Percentiles rank a stretch among this genome's conserved stretches.
These are phyloP conservation scores for Penicillium simplicissimum DNA, from an alignment of 495 filamentous ascomycete species.

Conservation along the genomic window DNA sequence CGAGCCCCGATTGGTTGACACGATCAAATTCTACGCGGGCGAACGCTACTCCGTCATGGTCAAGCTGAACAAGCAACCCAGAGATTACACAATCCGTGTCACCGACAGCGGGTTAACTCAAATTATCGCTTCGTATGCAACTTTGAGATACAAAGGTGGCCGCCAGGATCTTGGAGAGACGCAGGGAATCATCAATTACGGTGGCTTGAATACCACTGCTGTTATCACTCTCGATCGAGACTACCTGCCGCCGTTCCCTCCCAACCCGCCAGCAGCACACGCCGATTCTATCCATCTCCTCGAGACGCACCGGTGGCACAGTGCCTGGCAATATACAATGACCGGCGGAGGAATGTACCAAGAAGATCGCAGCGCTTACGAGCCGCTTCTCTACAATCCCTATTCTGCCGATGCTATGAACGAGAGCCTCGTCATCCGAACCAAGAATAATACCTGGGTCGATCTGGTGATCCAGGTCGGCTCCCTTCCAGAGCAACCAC, in stretches of 20 bases:
- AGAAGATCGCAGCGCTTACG: background rate
- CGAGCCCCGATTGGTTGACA: slow-evolving; percentile 34
- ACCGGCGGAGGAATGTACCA: background rate
- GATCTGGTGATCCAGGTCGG: slow-evolving; percentile 48
- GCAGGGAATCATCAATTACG: background rate
- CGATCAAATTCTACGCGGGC: slow-evolving; percentile 32
- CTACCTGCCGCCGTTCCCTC: background rate
- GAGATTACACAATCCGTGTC: slow-evolving; percentile 36
- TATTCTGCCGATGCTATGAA: slow-evolving; percentile 19
- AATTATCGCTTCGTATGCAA: background rate
- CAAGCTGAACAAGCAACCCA: slow-evolving; percentile 35
- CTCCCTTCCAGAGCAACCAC: slow-evolving; percentile 26
- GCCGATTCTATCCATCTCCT: background rate
- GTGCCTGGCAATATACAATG: background rate
- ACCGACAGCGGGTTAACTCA: background rate
- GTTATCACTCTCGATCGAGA: background rate
- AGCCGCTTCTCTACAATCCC: background rate
- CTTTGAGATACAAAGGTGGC: background rate
- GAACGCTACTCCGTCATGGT: slow-evolving; percentile 41
- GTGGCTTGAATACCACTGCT: background rate
- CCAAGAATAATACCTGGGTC: slow-evolving; percentile 52
- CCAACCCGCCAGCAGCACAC: background rate
- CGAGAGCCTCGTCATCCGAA: slow-evolving; percentile 44
- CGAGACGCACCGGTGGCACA: background rate
- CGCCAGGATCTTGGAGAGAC: background rate